These are phyloP conservation scores for Isatis tinctoria DNA, from an alignment of 345 rosid genomes.

Conservation along the genomic window DNA sequence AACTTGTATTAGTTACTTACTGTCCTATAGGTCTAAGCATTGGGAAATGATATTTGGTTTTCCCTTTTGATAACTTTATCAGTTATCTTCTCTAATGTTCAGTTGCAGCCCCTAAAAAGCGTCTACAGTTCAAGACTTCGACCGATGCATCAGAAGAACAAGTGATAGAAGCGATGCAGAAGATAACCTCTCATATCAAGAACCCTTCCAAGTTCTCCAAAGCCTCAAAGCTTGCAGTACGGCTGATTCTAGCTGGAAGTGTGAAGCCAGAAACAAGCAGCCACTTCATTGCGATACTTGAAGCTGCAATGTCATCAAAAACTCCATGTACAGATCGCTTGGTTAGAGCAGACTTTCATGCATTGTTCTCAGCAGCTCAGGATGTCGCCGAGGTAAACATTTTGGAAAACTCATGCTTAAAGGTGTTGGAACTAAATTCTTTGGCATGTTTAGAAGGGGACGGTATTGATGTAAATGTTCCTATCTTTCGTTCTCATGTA, in stretches of 20 bases:
- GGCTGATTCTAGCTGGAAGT: slow-evolving; percentile 83
- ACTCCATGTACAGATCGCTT: slow-evolving; percentile 77
- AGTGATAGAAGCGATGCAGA: slow-evolving; percentile 88
- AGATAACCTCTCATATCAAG: slow-evolving; percentile 82
- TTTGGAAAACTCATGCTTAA: background rate
- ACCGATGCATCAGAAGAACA: slow-evolving; percentile 84
- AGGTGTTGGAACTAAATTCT: background rate
- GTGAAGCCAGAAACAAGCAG: slow-evolving; percentile 76
- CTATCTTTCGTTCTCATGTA: slow-evolving; percentile 29
- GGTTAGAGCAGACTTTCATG: slow-evolving; percentile 66
- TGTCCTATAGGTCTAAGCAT: background rate
- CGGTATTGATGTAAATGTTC: slow-evolving; percentile 14
- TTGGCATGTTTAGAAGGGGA: background rate
- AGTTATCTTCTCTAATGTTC: background rate
- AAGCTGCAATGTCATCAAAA: slow-evolving; percentile 74
- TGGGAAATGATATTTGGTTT: background rate
- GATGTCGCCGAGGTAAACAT: slow-evolving; percentile 63
- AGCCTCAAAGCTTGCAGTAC: slow-evolving; percentile 92
- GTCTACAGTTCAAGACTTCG: slow-evolving; percentile 82
- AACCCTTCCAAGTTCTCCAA: slow-evolving; percentile 70
- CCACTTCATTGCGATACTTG: slow-evolving; percentile 71
- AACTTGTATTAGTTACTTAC: background rate
- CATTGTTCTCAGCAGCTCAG: slow-evolving; percentile 79
- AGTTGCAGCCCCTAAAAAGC: slow-evolving; percentile 45
- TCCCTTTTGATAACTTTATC: background rate